Percentiles rank a stretch among this genome's conserved stretches.
These are phyloP conservation scores for Yarrowia phangngaensis DNA, from an alignment of 805 yeast genomes.

Conservation along the genomic window DNA sequence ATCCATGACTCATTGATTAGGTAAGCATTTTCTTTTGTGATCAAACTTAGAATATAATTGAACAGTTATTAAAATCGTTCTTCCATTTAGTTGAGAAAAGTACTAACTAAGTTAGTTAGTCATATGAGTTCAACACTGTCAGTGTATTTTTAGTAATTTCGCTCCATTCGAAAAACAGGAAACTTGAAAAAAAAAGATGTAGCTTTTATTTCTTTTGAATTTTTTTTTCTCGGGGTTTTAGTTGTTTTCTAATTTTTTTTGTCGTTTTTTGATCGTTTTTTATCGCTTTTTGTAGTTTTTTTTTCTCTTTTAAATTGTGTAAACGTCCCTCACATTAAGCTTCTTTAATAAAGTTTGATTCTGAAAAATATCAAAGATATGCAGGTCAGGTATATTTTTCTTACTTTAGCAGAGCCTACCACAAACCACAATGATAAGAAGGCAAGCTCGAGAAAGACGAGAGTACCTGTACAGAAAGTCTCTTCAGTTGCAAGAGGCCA, in stretches of 20 bases:
- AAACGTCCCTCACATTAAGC: background rate
- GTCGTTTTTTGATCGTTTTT: background rate
- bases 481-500: slow-evolving; percentile 83
- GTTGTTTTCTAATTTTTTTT: background rate
- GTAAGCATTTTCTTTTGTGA: too few relatives aligned
- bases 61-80: too few relatives aligned
- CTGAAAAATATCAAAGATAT: slow-evolving; percentile 4
- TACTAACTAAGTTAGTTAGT: too few relatives aligned
- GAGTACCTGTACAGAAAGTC: slow-evolving; percentile 89
- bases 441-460: slow-evolving; percentile 94
- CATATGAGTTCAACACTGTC: too few relatives aligned
- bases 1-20: too few relatives aligned
- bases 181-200: too few relatives aligned
- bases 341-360: background rate
- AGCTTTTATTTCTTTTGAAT: background rate
- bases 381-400: slow-evolving; percentile 2
- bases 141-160: too few relatives aligned
- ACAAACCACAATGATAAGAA: slow-evolving; percentile 53
- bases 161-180: too few relatives aligned
- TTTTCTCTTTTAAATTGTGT: background rate
- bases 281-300: background rate
- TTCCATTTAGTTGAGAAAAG: too few relatives aligned
- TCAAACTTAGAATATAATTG: too few relatives aligned
- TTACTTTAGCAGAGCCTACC: background rate
- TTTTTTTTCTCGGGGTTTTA: background rate